phyloP scores from a whole-genome alignment of 352 stramenopile genomes.

The Pythium pyrilobum region DNA sequence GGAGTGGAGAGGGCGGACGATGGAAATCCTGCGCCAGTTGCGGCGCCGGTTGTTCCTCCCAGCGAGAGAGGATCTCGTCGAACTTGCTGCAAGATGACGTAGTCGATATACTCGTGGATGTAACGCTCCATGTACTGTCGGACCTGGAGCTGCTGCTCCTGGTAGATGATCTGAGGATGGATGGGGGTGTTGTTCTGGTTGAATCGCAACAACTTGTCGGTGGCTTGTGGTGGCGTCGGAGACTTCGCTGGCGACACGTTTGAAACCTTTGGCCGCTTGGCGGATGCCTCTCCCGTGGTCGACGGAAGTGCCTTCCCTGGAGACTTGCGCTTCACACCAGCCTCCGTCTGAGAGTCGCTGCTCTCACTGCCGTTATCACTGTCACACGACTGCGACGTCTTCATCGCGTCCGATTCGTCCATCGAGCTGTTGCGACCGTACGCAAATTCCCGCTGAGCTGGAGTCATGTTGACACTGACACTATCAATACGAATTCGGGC shows the following conservation, averaged over 20 bases:
- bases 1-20: not conserved
- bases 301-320: not conserved
- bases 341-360: slow-evolving; percentile 50
- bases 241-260: slow-evolving; percentile 11
- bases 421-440: slow-evolving; percentile 2
- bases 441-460: no score
- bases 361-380: slow-evolving; percentile 55
- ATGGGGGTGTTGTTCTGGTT: slow-evolving; percentile 23
- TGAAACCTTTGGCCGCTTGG: slow-evolving; percentile 18
- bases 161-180: slow-evolving; percentile 24
- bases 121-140: slow-evolving; percentile 28
- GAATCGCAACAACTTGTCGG: slow-evolving; percentile 15
- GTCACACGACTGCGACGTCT: slow-evolving; percentile 58
- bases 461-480: not conserved
- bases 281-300: slow-evolving; percentile 24
- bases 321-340: slow-evolving; percentile 35
- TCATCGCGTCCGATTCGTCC: slow-evolving; percentile 15
- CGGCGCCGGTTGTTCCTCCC: not conserved
- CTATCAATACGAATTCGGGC: slow-evolving; percentile 4
- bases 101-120: slow-evolving; percentile 30
- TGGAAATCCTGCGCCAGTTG: not conserved
- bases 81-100: slow-evolving; percentile 27
- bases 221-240: not conserved
- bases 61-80: slow-evolving; percentile 10
- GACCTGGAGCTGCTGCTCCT: slow-evolving; percentile 27